A percentile compares a stretch with the other conserved stretches of the same genome.
These are phyloP conservation scores for Apium graveolens DNA, from an alignment of 129 eudicot genomes.

Conservation along the genomic window DNA sequence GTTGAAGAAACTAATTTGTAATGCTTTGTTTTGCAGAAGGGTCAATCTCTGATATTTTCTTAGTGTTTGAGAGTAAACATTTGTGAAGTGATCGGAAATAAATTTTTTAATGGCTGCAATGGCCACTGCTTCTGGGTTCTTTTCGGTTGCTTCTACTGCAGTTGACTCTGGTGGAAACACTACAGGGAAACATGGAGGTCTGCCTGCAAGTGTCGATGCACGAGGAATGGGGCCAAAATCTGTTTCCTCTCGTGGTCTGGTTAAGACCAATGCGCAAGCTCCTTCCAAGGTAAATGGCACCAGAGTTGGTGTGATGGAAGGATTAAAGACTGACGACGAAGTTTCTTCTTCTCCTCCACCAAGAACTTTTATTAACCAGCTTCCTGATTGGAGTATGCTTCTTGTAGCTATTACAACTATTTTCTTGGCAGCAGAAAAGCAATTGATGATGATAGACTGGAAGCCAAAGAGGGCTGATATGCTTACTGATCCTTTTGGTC, in stretches of 20 bases:
- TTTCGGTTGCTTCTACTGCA: slow-evolving; percentile 49
- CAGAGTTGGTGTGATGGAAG: slow-evolving; percentile 62
- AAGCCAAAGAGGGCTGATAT: slow-evolving; percentile 77
- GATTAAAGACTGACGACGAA: slow-evolving; percentile 55
- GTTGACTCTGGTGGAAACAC: slow-evolving; percentile 57
- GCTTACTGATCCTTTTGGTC: slow-evolving; percentile 74
- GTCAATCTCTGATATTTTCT: neutral
- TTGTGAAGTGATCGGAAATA: neutral
- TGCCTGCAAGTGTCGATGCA: slow-evolving; percentile 46
- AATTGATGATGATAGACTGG: slow-evolving; percentile 99
- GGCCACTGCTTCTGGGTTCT: slow-evolving; percentile 65
- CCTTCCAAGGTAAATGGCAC: slow-evolving; percentile 85
- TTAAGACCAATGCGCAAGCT: slow-evolving; percentile 75
- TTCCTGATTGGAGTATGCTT: slow-evolving; percentile 97
- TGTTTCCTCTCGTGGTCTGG: slow-evolving; percentile 38
- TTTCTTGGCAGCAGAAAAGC: slow-evolving; percentile 97
- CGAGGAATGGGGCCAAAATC: slow-evolving; percentile 53
- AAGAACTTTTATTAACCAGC: slow-evolving; percentile 80
- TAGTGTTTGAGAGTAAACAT: neutral
- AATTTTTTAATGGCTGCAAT: slow-evolving; percentile 55
- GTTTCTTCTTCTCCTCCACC: slow-evolving; percentile 56
- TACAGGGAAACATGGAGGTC: slow-evolving; percentile 35
- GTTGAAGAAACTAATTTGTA: slow-evolving; percentile 1
- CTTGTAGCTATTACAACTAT: slow-evolving; percentile 93
- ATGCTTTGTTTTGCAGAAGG: slow-evolving; percentile 25